A percentile compares a stretch with the other conserved stretches of the same genome.
These are phyloP conservation scores for Fusarium piperis DNA, from an alignment of 2,329 filamentous ascomycete species.

Conservation along the genomic window DNA sequence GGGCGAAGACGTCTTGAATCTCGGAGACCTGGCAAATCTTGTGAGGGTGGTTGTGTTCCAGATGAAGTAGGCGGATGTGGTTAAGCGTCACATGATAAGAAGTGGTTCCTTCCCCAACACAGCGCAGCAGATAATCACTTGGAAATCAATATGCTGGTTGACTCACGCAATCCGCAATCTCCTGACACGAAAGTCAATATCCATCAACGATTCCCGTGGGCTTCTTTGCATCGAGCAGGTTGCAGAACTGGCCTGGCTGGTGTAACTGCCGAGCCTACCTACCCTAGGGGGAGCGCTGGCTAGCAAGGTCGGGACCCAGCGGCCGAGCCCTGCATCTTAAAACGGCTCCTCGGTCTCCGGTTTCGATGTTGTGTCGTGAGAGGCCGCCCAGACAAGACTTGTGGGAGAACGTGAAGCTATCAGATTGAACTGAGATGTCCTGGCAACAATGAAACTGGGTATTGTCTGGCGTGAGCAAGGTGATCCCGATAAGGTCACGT, in stretches of 20 bases:
- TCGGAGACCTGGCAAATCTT: not conserved
- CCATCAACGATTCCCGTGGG: not conserved
- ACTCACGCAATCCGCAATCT: not conserved
- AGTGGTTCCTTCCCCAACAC: not conserved
- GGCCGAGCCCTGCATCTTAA: slow-evolving; percentile 4
- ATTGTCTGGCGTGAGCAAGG: not conserved
- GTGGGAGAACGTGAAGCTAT: not conserved
- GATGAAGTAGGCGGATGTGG: not conserved
- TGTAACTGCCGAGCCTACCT: not conserved
- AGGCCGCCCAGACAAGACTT: slow-evolving; percentile 2
- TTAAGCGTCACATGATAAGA: not conserved
- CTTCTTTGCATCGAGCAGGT: slow-evolving; percentile 9
- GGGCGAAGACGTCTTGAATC: not conserved
- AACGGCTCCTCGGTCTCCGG: slow-evolving; percentile 13
- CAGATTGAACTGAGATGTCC: not conserved
- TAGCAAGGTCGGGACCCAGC: not conserved
- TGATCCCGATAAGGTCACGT: not conserved
- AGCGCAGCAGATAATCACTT: not conserved
- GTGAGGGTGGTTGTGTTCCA: not conserved
- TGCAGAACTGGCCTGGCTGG: slow-evolving; percentile 10
- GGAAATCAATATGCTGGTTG: not conserved
- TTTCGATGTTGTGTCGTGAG: slow-evolving; percentile 2
- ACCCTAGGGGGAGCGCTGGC: not conserved
- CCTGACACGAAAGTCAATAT: not conserved
- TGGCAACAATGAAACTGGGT: not conserved